Evolutionary conservation across 345 rosid genomes (phyloP), one percentile per base, ranked within the genome.

Genomic region (Punica granatum): DNA sequence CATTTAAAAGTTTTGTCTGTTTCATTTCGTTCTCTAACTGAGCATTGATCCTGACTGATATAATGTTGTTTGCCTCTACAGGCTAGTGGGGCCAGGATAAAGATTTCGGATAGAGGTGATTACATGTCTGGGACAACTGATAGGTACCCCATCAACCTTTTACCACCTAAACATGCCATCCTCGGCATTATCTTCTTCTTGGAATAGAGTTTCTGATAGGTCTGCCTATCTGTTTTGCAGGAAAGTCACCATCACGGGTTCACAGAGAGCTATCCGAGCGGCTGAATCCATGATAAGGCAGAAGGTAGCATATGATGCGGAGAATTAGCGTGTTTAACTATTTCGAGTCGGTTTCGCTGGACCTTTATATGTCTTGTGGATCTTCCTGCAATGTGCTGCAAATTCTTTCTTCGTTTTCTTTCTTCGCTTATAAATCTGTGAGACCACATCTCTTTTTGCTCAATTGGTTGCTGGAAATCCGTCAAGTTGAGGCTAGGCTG

Each of bases 71-170:
- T 64, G 48, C 64, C 64, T 46, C 64, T 62, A 67, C 91, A 94
- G 99, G 85, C 81, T 66, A 92, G 87, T n/a, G 97, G 99, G 69
- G 94, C 99, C 65, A 77, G 88, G 76, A 82, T 95, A 72, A 95
- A 95, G 73, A 89, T 95, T 81, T 92, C 98, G 25, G 99, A 95
- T 66, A 77, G 94, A 79, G 99, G 98, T 3, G 98, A 95, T 83
- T 95, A 88, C 85, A 75, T 92, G 75, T 76, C 98, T 60, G 99
- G 97, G 80, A 95, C 98, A 58, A 82, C 70, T 23, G 94, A 95
- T 65, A 88, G 99, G 99, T 95, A 84, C 61, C 7, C 36, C 34
- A 18, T 5, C 26, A 12, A 33, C 31, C 54, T 49, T 37, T 49
- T 23, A 63, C 36, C 41, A 66, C 18, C 10, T 28, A 28, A 56